Evolutionary conservation across 2,329 filamentous ascomycete species (phyloP).

Genomic region (Metarhizium brunneum): DNA sequence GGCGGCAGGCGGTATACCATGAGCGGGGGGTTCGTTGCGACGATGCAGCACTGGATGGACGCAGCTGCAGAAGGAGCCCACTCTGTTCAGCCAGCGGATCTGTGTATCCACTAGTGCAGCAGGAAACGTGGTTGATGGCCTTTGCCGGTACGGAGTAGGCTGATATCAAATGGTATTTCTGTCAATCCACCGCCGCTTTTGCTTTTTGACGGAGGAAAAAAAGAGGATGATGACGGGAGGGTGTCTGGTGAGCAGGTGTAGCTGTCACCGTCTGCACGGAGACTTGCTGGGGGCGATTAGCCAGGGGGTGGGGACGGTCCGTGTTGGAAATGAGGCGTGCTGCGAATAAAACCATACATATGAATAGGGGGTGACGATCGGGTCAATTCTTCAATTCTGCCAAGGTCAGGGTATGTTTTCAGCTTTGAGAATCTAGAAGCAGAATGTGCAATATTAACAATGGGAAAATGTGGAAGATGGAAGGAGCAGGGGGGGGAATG

Average conservation of each 20-base stretch:
- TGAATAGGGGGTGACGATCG: background rate
- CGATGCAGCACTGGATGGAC: background rate
- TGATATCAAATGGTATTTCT: background rate
- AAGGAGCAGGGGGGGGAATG: background rate
- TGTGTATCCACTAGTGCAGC: background rate
- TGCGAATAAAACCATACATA: background rate
- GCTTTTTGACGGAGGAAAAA: background rate
- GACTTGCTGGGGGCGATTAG: background rate
- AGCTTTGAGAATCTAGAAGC: background rate
- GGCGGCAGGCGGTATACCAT: background rate
- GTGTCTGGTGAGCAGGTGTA: background rate
- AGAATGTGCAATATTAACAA: background rate
- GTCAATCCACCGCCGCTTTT: background rate
- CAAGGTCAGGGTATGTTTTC: background rate
- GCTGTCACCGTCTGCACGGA: background rate
- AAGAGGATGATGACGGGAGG: background rate
- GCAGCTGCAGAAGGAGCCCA: constrained; percentile 5
- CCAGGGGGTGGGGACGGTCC: background rate
- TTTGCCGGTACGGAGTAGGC: background rate
- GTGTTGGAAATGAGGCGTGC: background rate
- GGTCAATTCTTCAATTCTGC: background rate
- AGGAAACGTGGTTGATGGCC: background rate
- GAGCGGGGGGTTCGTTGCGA: background rate
- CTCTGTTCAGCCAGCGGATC: background rate
- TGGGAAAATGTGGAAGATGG: background rate